Evolutionary conservation across 371 early-diverging fungal genomes (phyloP), one percentile per base, ranked within the genome.

Genomic region (Actinomortierella ambigua): DNA sequence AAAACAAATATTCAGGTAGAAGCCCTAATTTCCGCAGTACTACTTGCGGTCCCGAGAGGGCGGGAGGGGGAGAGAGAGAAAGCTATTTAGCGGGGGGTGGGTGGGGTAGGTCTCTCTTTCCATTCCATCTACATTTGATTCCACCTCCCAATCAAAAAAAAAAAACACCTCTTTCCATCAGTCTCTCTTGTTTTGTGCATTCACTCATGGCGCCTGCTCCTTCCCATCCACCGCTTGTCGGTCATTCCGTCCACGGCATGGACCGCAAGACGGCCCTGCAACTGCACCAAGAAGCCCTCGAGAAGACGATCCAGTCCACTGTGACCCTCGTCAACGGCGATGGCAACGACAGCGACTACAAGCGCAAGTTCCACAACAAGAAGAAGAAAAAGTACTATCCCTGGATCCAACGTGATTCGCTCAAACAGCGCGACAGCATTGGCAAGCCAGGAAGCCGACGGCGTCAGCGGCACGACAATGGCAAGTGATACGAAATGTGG

Each of bases 371-470:
- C 34, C 66, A 65, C 13, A 71, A 62, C 56, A 71, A 59, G 48
- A 75, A 75, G 57, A 75, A 75, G 65, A 75, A 75, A 28, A 75
- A 75, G 59, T 64, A 57, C 42, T 75, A 75, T 26, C 68, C 68
- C 1, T 75, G 75, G 75, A 18, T 75, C 40, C 75, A 75, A 42
- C 57, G 75, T 14, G 75, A 75, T 43, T 75, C 75, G 2, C 65
- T 39, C 27, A 27, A 22, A 13, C 75, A 68, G 26, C 65, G 75
- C 26, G 55, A 75, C 14, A 67, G 68, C 56, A 75, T 75, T 50
- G 75, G 75, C 8, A 55, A 50, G 6, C 61, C 59, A 28, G 75
- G 75, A 18, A 68, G 68, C 28, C 57, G 64, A 47, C 68, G 75
- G 20, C 64, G 75, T 13, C 68, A 67, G 49, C 68, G 75, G 41